Percentiles rank a stretch among this genome's conserved stretches.
Conservation (phyloP, 75 land plant genomes). For the Cryptomeria japonica region DNA sequence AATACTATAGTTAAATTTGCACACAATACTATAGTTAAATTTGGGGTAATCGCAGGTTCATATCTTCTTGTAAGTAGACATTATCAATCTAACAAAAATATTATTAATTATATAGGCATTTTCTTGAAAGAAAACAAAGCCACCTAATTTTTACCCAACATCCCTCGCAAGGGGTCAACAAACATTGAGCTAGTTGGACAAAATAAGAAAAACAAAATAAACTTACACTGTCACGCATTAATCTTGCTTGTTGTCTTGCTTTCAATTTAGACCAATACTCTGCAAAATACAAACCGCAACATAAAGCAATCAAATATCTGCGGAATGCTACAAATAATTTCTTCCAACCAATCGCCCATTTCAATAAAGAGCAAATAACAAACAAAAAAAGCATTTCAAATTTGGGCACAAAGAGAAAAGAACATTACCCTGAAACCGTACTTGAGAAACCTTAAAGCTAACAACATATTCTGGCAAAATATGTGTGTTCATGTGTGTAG, state of each 20-base stretch:
- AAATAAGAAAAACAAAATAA: neutral
- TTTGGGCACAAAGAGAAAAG: neutral
- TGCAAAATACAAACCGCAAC: neutral
- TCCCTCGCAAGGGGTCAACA: neutral
- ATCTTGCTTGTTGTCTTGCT: neutral
- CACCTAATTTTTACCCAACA: neutral
- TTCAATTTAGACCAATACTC: conserved; percentile 8
- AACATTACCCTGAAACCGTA: conserved; percentile 31
- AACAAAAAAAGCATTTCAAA: neutral
- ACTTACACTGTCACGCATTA: neutral
- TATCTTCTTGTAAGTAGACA: neutral
- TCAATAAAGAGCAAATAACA: neutral
- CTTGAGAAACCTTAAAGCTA: conserved; percentile 44
- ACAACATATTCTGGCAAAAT: conserved; percentile 50
- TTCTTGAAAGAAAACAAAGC: too few species aligned
- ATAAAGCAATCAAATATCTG: neutral
- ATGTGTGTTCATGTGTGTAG: conserved; percentile 58
- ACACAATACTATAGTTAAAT: too few species aligned
- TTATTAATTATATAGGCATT: too few species aligned
- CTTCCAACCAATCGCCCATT: neutral
- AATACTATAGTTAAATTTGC: neutral
- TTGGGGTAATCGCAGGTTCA: neutral
- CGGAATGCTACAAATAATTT: neutral
- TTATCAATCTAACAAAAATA: neutral
- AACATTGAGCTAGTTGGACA: neutral